Evolutionary conservation across 495 filamentous ascomycete genomes (phyloP), one percentile per base, ranked within the genome.

Genomic region (Xeromyces bisporus): DNA sequence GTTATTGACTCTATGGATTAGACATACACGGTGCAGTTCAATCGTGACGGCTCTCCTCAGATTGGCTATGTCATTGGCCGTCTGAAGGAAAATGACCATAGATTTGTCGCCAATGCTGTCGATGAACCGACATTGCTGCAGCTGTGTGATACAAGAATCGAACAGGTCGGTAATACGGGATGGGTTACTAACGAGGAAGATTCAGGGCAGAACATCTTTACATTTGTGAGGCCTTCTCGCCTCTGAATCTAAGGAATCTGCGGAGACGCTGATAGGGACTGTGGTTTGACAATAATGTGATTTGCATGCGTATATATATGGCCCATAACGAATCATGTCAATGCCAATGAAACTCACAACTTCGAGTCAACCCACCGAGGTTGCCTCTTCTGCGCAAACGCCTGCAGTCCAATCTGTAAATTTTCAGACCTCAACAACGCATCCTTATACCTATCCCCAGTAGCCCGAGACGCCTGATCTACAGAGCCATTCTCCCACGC

Each of bases 381-480:
- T 51, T 64, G 62, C 59, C 71, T 64, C 62, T 70, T 81, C 62
- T 75, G 72, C 23, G 75, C 66, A 64, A 91, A 89, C 31, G 75
- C 75, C 55, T 46, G 62, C 24, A 87, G 55, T 0, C 80, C 82
- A 53, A 83, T 79, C 41, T 52, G 65, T 42, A 79, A 71, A 54
- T 87, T 87, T 48, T 80, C 73, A 5, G 75, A 79, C 12, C 40
- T 53, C 23, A 71, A 51, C 34, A 89, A 55, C 42, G 49, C 43
- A 26, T 36, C 50, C 41, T 60, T 73, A 60, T 67, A 58, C 6
- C 67, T 64, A 39, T 64, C 58, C 28, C 60, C 48, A 34, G 73
- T 44, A 12, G 62, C 34, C 35, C 63, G 59, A 18, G 70, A 76
- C 16, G 52, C 76, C 45, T 72, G 60, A 42, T 75, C 69, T 20